Evolutionary conservation across 2,329 filamentous ascomycete species (phyloP).

Genomic region (Exophiala dermatitidis): DNA sequence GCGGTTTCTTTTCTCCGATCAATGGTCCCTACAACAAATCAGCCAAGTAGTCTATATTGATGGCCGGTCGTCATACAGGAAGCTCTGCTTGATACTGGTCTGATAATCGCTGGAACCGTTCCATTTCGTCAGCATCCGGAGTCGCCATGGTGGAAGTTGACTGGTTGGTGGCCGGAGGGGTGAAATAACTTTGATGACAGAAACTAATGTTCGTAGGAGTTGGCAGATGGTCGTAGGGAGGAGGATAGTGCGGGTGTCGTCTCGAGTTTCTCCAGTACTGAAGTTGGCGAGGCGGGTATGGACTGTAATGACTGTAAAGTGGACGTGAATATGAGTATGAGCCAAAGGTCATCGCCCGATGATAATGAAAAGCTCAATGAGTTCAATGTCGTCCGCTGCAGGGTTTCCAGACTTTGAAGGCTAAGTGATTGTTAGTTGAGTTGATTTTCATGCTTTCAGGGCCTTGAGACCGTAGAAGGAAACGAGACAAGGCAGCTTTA

Average conservation of each 20-base stretch:
- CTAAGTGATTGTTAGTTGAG: background rate
- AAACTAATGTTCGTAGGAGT: constrained; percentile 25
- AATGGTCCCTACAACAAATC: constrained; percentile 60
- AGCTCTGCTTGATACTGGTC: constrained; percentile 53
- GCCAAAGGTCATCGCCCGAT: constrained; percentile 17
- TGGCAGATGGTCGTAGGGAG: constrained; percentile 29
- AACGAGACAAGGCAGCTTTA: too few relatives aligned
- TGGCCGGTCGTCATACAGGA: constrained; percentile 39
- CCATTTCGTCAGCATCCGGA: constrained; percentile 48
- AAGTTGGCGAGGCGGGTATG: background rate
- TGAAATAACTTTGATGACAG: constrained; percentile 20
- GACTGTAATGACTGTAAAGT: constrained; percentile 8
- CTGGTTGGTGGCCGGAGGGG: constrained; percentile 22
- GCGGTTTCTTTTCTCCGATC: constrained; percentile 67
- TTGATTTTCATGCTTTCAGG: background rate
- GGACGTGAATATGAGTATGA: constrained; percentile 5
- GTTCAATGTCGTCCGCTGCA: background rate
- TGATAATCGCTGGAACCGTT: constrained; percentile 56
- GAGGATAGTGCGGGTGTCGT: constrained; percentile 30
- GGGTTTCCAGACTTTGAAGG: too few relatives aligned
- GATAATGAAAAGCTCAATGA: background rate
- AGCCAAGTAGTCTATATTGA: background rate
- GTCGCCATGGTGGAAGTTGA: constrained; percentile 33
- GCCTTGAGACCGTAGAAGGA: too few relatives aligned
- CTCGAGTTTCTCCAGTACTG: constrained; percentile 30